Conservation (phyloP, 73 alveolate genomes). For the Durusdinium trenchii region DNA sequence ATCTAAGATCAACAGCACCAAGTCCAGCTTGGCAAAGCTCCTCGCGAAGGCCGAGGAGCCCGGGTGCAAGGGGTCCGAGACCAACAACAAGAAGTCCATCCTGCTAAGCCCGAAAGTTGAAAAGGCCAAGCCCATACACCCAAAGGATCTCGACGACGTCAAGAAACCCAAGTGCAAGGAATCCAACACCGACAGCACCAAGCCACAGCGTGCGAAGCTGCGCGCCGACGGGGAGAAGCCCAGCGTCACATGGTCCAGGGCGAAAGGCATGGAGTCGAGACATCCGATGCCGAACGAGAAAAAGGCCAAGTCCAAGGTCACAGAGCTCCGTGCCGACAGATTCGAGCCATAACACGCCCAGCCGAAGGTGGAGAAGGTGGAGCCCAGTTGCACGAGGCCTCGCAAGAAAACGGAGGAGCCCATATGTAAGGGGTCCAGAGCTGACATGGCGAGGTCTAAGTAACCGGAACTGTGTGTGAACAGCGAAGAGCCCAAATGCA, state of each 20-base stretch:
- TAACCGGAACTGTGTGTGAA: background rate
- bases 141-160: background rate
- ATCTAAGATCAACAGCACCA: background rate
- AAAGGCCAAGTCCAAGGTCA: slow-evolving; percentile 10
- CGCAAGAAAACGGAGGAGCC: background rate
- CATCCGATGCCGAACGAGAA: slow-evolving; percentile 2
- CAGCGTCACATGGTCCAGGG: background rate
- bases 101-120: slow-evolving; percentile 1
- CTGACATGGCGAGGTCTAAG: background rate
- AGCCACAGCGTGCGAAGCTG: background rate
- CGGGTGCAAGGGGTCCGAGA: background rate
- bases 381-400: slow-evolving; percentile 1
- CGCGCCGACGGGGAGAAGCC: slow-evolving; percentile 16
- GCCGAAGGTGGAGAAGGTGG: slow-evolving; percentile 10
- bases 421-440: background rate
- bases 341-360: slow-evolving; percentile 41
- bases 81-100: background rate
- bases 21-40: background rate
- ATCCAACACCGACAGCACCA: background rate
- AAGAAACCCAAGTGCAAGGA: background rate
- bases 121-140: background rate
- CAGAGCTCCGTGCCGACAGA: background rate
- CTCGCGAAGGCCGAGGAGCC: background rate
- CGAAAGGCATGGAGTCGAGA: background rate
- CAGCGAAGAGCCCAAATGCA: background rate